These are phyloP conservation scores for Xanthoconium purpureum DNA, from an alignment of 768 basidiomycete genomes.

Conservation along the genomic window DNA sequence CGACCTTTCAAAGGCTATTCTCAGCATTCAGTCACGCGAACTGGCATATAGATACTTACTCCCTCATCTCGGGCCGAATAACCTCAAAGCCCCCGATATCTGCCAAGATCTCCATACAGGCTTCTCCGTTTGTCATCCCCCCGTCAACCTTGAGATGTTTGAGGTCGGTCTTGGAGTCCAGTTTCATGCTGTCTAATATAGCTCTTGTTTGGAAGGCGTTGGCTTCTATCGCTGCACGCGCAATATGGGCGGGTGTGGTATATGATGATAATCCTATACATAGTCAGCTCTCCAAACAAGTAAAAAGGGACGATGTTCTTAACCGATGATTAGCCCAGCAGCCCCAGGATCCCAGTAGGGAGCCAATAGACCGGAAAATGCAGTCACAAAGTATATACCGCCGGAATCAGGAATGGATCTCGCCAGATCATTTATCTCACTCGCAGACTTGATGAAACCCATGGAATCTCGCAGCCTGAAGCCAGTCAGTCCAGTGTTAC, in stretches of 20 bases:
- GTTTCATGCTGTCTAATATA: constrained; percentile 92
- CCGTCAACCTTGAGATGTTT: constrained; percentile 93
- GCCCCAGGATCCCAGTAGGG: constrained; percentile 98
- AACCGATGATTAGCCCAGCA: constrained; percentile 80
- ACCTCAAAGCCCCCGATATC: constrained; percentile 92
- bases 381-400: constrained; percentile 95
- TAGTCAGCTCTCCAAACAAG: not conserved
- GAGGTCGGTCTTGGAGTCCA: constrained; percentile 78
- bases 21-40: not conserved
- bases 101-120: constrained; percentile 82
- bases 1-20: constrained; percentile 49
- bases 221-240: constrained; percentile 92
- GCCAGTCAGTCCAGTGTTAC: not conserved
- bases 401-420: constrained; percentile 73
- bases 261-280: constrained; percentile 70
- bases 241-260: constrained; percentile 90
- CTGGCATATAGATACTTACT: constrained; percentile 50
- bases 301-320: constrained; percentile 4
- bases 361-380: constrained; percentile 92
- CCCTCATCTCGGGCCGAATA: constrained; percentile 92
- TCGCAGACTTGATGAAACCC: constrained; percentile 72
- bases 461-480: constrained; percentile 85
- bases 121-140: constrained; percentile 95
- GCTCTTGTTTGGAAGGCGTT: constrained; percentile 95
- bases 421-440: constrained; percentile 84